Conservation (phyloP, 2,329 filamentous ascomycete genomes). For the Cadophora malorum region DNA sequence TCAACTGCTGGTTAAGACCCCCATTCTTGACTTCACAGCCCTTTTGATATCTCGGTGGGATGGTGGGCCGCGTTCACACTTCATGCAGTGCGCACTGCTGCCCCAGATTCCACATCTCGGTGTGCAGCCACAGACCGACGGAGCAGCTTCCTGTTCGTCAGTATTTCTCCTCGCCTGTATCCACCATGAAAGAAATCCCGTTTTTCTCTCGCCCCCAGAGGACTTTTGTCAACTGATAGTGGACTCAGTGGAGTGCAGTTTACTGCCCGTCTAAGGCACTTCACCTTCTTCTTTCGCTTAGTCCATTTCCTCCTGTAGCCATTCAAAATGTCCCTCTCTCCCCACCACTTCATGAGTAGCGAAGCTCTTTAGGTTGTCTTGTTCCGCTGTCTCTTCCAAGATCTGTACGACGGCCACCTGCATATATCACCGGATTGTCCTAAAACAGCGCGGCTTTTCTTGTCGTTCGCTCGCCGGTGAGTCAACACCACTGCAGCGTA, state of each 20-base stretch:
- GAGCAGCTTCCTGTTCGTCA: constrained; percentile 14
- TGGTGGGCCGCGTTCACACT: neutral
- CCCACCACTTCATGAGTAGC: neutral
- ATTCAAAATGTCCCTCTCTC: constrained; percentile 9
- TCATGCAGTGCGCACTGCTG: constrained; percentile 3
- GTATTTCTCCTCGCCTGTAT: neutral
- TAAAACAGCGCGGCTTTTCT: neutral
- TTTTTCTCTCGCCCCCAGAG: neutral
- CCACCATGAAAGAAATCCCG: neutral
- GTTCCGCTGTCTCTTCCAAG: neutral
- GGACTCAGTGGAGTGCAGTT: neutral
- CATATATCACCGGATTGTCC: constrained; percentile 2
- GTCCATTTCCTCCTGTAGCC: constrained; percentile 2
- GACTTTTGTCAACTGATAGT: constrained; percentile 3
- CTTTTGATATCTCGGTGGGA: constrained; percentile 4
- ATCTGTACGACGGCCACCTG: constrained; percentile 13
- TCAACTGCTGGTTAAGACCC: neutral
- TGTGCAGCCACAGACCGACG: constrained; percentile 11
- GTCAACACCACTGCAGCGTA: constrained; percentile 4
- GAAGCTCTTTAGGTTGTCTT: neutral
- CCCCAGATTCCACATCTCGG: constrained; percentile 18
- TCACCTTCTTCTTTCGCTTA: constrained; percentile 33
- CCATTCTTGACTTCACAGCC: constrained; percentile 6
- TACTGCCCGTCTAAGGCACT: neutral
- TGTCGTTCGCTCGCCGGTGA: constrained; percentile 22